Evolutionary conservation across 202 grass and related monocot species (phyloP).

Genomic region (Saccharum hybrid): DNA sequence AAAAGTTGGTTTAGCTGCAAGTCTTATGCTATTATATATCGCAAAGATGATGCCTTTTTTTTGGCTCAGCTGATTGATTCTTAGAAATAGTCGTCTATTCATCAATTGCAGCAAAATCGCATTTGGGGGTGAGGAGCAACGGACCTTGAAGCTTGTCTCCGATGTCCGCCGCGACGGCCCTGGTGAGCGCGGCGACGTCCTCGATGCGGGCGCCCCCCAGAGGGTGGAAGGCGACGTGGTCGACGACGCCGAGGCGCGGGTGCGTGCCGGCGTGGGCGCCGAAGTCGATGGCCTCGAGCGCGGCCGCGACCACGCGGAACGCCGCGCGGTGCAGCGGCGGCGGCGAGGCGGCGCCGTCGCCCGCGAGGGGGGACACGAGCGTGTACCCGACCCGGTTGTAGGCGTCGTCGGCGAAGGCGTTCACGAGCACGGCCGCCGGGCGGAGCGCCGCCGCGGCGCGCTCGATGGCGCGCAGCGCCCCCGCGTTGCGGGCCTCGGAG

Average conservation of each 20-base stretch:
- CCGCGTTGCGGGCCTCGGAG: conserved; percentile 70
- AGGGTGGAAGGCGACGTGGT: conserved; percentile 82
- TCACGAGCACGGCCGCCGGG: conserved; percentile 57
- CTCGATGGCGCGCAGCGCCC: conserved; percentile 63
- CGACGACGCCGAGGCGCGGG: conserved; percentile 76
- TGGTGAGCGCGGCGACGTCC: conserved; percentile 57
- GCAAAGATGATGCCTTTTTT: neutral
- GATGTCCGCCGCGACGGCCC: conserved; percentile 53
- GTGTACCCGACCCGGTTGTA: conserved; percentile 87
- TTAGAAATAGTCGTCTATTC: neutral
- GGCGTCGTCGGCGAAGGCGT: conserved; percentile 60
- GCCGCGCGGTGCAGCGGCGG: conserved; percentile 60
- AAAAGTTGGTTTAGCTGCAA: neutral
- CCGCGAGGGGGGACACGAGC: conserved; percentile 58
- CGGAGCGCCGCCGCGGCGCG: conserved; percentile 50
- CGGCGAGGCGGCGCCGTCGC: neutral
- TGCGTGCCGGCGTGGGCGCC: conserved; percentile 63
- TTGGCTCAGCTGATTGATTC: neutral
- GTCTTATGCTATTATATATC: neutral
- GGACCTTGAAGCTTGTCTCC: conserved; percentile 68
- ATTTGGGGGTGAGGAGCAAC: neutral
- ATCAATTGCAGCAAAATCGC: neutral
- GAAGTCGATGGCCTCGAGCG: conserved; percentile 63
- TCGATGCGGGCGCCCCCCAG: conserved; percentile 47
- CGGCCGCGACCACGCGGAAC: conserved; percentile 57